These are phyloP conservation scores for Takakia lepidozioides DNA, from an alignment of 225 moss, liverwort and hornwort species.

Conservation along the genomic window DNA sequence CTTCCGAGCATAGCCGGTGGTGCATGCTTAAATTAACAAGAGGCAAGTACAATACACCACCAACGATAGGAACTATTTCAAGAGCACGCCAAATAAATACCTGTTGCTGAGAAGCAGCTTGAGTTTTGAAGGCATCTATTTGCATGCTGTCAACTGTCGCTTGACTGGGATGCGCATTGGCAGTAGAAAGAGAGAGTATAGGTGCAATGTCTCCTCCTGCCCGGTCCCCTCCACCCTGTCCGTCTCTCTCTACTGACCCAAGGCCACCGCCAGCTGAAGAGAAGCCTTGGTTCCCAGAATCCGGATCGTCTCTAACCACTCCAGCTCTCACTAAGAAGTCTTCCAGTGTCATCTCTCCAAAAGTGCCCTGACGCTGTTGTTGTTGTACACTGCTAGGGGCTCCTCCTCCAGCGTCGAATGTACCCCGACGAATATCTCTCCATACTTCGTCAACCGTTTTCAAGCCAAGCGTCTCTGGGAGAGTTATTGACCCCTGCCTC, in stretches of 20 bases:
- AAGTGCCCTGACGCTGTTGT: constrained; percentile 47
- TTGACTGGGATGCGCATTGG: constrained; percentile 53
- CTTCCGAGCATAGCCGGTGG: too few species aligned
- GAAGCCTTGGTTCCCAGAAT: constrained; percentile 31
- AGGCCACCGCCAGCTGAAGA: constrained; percentile 21
- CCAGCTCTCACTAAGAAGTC: constrained; percentile 94
- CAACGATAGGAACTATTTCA: too few species aligned
- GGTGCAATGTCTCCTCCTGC: constrained; percentile 50
- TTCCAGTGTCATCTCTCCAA: constrained; percentile 87
- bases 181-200: constrained; percentile 62
- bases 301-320: constrained; percentile 69
- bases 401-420: constrained; percentile 26
- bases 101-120: constrained; percentile 42
- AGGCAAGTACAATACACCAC: too few species aligned
- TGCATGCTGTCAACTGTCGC: constrained; percentile 68
- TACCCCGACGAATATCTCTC: constrained; percentile 67
- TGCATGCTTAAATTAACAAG: too few species aligned
- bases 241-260: constrained; percentile 23
- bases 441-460: constrained; percentile 99
- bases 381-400: constrained; percentile 18
- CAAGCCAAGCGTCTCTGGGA: constrained; percentile 61
- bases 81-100: too few species aligned
- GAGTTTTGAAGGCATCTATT: constrained; percentile 45
- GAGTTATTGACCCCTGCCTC: constrained; percentile 32
- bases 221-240: constrained; percentile 37